Evolutionary conservation across 176 grass and related monocot species (phyloP).

Genomic region (Carex pumila): DNA sequence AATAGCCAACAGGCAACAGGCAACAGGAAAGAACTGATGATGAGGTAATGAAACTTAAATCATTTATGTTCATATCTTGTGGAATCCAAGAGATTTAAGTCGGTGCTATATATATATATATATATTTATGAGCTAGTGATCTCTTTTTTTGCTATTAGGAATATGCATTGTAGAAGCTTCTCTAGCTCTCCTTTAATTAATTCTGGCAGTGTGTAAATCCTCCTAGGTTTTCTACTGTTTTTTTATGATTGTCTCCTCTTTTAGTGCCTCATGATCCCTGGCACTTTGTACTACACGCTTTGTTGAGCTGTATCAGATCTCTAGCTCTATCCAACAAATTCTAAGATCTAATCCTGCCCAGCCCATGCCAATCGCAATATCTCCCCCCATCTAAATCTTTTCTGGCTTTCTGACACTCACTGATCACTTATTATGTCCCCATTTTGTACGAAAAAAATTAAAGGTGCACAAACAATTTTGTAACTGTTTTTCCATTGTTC

Average conservation of each 20-base stretch:
- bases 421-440: not conserved
- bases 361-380: slow-evolving; percentile 13
- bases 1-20: not conserved
- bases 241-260: not conserved
- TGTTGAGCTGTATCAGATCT: slow-evolving; percentile 23
- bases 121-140: not conserved
- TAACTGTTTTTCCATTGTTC: not conserved
- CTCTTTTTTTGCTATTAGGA: not conserved
- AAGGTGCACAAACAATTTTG: not conserved
- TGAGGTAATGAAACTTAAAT: slow-evolving; percentile 1
- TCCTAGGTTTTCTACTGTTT: slow-evolving; percentile 25
- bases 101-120: too few species aligned
- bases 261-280: not conserved
- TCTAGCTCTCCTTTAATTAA: slow-evolving; percentile 1
- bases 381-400: not conserved
- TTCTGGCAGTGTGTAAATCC: not conserved
- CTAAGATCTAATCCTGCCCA: slow-evolving; percentile 2
- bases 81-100: not conserved
- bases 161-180: slow-evolving; percentile 8
- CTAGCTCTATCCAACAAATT: not conserved
- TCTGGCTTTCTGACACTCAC: slow-evolving; percentile 8
- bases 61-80: slow-evolving; percentile 1
- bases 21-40: not conserved
- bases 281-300: slow-evolving; percentile 8
- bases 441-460: not conserved